These are phyloP conservation scores for Quercus lobata DNA, from an alignment of 331 rosid genomes.

Conservation along the genomic window DNA sequence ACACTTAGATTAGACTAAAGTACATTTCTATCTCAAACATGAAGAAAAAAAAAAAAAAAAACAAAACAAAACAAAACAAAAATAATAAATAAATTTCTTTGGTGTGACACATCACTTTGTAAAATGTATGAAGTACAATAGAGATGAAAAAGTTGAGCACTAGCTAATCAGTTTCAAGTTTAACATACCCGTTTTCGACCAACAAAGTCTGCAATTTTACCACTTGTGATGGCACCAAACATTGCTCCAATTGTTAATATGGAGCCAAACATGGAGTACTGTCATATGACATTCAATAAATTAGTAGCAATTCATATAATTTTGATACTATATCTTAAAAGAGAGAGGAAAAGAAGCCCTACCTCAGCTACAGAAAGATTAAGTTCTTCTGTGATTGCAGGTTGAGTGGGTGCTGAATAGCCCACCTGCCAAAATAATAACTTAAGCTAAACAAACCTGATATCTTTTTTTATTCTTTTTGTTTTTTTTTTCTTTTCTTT, in stretches of 20 bases:
- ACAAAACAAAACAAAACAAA: too few species aligned
- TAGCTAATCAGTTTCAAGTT: neutral
- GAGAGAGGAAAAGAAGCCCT: neutral
- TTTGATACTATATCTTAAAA: neutral
- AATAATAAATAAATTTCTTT: too few species aligned
- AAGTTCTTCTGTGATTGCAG: slow-evolving; percentile 54
- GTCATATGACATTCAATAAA: slow-evolving; percentile 15
- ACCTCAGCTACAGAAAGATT: slow-evolving; percentile 53
- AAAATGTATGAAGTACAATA: too few species aligned
- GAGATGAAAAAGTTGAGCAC: neutral
- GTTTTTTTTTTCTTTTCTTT: neutral
- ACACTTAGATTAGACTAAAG: too few species aligned
- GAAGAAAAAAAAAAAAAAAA: too few species aligned
- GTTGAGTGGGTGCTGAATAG: slow-evolving; percentile 52
- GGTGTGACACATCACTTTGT: too few species aligned
- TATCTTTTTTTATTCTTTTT: neutral
- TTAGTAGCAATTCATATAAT: slow-evolving; percentile 2
- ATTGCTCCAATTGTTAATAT: slow-evolving; percentile 83
- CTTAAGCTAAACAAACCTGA: slow-evolving; percentile 24
- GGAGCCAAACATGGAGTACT: slow-evolving; percentile 92
- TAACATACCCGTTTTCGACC: slow-evolving; percentile 78
- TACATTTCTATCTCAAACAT: too few species aligned
- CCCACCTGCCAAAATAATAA: slow-evolving; percentile 45
- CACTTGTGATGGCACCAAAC: slow-evolving; percentile 82
- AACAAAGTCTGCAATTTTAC: slow-evolving; percentile 54